Conservation (phyloP, 208 protist species). For the Strigomonas culicis region DNA sequence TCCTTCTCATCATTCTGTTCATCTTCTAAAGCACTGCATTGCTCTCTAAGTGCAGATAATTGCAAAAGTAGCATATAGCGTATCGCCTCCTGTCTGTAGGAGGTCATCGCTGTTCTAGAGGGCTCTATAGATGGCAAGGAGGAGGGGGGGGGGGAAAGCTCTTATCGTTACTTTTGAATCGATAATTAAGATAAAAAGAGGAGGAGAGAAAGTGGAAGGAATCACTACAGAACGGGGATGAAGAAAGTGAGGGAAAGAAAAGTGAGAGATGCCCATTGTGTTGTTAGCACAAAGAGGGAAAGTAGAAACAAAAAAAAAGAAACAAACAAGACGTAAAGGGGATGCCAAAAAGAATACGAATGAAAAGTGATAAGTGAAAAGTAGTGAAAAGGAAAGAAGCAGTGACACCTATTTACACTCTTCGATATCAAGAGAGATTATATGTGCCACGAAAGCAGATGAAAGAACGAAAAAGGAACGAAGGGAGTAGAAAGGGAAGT, state of each 20-base stretch:
- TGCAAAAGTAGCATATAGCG: conserved; percentile 29
- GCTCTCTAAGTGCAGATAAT: neutral
- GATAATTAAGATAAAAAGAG: neutral
- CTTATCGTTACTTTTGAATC: neutral
- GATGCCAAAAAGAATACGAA: conserved; percentile 11
- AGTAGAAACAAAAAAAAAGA: conserved; percentile 16
- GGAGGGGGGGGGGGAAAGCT: too few species aligned
- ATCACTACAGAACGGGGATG: neutral
- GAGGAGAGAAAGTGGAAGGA: neutral
- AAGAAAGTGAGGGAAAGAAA: neutral
- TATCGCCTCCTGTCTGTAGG: conserved; percentile 21
- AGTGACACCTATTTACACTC: neutral
- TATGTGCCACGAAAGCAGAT: neutral
- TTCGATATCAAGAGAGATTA: neutral
- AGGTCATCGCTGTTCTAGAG: neutral
- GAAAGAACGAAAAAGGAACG: neutral
- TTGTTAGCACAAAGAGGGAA: conserved; percentile 1
- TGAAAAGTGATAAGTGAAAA: neutral
- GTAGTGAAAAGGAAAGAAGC: neutral
- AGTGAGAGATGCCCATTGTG: neutral
- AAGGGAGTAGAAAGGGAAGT: neutral
- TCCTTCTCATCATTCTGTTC: neutral
- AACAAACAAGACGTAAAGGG: conserved; percentile 16
- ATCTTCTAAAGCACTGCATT: neutral
- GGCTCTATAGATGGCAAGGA: too few species aligned